Evolutionary conservation across 345 rosid genomes (phyloP), one percentile per base, ranked within the genome.

Genomic region (Populus euphratica): DNA sequence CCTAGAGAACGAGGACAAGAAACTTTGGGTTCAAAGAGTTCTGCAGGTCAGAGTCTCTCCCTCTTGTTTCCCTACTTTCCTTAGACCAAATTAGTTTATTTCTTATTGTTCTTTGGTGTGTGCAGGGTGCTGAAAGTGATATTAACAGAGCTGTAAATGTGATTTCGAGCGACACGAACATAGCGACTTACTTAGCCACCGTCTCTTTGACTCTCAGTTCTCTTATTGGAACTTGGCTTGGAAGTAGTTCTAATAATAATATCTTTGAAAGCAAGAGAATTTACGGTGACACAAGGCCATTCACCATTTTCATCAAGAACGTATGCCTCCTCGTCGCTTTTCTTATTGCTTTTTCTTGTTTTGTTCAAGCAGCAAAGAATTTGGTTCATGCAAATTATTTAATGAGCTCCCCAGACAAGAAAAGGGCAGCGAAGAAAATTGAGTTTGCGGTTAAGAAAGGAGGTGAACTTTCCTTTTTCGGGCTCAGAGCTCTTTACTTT

Each of bases 11-110:
- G 73, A 81, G 76, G 67, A 39, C 81, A 80, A 33, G 76, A 77
- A 67, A 29, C 82, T 76, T 44, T 84, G 91, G 91, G 86, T 84
- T 54, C 76, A 71, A 65, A 87, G 66, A 25, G 69, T 85, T 75
- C 70, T 86, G 85, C 85, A 85, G 87, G 85, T 74, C 54, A 80
- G 61, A 47, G 52, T 47, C 52, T 47, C 5, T 31, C 44, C 31
- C 64, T 21, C 49, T 63, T 12, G 10, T 54, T 44, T 3, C 69
- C 27, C n/a, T 36, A 14, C 8, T 73, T 25, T 50, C 38, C 50
- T 9, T 35, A 1, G 4, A 52, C 27, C 41, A 41, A 62, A 21
- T 27, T 18, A 10, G 33, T 20, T 12, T 29, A 35, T 35, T 41
- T 54, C n/a, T 59, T 67, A 17, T 47, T 17, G 36, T 66, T 54